A percentile compares a stretch with the other conserved stretches of the same genome.
Evolutionary conservation across 305 asterid species (phyloP).

Genomic region (Rubia occidens): DNA sequence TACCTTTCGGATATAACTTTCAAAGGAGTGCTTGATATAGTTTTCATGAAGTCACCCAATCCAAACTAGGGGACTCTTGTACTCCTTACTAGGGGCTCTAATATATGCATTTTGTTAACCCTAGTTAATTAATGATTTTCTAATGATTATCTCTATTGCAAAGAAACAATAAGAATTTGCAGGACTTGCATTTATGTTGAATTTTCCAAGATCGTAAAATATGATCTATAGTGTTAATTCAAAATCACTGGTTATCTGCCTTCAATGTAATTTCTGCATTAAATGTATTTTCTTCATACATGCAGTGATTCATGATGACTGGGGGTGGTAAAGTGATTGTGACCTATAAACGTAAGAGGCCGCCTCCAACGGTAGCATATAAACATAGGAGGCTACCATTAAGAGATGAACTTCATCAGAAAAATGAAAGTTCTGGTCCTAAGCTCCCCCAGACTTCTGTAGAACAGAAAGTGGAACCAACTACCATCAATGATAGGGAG

Average conservation of each 20-base stretch:
- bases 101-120: conserved; percentile 1
- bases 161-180: not conserved
- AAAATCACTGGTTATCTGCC: not conserved
- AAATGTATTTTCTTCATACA: not conserved
- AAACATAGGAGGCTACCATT: conserved; percentile 46
- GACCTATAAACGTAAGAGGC: conserved; percentile 66
- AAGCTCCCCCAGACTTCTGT: conserved; percentile 12
- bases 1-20: not conserved
- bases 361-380: conserved; percentile 39
- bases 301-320: conserved; percentile 30
- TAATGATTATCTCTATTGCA: not conserved
- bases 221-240: not conserved
- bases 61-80: not conserved
- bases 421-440: conserved; percentile 23
- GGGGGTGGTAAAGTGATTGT: conserved; percentile 44
- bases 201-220: not conserved
- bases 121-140: not conserved
- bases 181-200: not conserved
- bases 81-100: not conserved
- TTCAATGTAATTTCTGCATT: not conserved
- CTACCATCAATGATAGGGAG: conserved; percentile 24
- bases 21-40: not conserved
- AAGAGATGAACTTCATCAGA: conserved; percentile 25
- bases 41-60: not conserved
- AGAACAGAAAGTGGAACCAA: conserved; percentile 24